These are phyloP conservation scores for Gossypium lobatum DNA, from an alignment of 441 rosid genomes.

Conservation along the genomic window DNA sequence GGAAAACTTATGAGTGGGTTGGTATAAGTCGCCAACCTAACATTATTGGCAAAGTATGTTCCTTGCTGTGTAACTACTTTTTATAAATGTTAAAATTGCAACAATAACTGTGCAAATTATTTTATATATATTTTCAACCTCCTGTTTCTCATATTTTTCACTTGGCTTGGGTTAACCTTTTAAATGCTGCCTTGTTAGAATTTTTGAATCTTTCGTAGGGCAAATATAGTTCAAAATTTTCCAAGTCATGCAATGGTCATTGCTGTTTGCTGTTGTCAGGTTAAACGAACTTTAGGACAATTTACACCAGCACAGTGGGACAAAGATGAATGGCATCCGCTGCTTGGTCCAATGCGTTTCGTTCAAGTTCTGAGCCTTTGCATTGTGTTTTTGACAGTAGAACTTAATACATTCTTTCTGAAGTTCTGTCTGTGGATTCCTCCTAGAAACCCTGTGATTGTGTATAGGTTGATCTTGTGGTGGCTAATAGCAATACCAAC, in stretches of 20 bases:
- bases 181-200: neutral
- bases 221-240: neutral
- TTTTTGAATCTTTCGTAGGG: neutral
- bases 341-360: conserved; percentile 98
- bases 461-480: conserved; percentile 94
- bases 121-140: neutral
- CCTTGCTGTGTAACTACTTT: neutral
- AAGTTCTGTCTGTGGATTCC: conserved; percentile 99
- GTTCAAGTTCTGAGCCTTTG: conserved; percentile 96
- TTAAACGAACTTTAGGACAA: conserved; percentile 85
- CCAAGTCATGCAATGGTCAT: neutral
- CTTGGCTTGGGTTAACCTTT: neutral
- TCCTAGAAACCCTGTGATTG: conserved; percentile 85
- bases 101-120: neutral
- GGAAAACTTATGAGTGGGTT: conserved; percentile 97
- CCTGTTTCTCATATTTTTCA: neutral
- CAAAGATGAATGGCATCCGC: conserved; percentile 98
- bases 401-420: conserved; percentile 96
- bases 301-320: conserved; percentile 99
- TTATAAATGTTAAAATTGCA: neutral
- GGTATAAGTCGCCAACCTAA: conserved; percentile 98
- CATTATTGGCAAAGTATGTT: conserved; percentile 76
- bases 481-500: conserved; percentile 98
- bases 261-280: conserved; percentile 35
- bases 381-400: conserved; percentile 80